Base-by-base conservation (phyloP, 306 rosid species). In the Hippophae tibetana region DNA sequence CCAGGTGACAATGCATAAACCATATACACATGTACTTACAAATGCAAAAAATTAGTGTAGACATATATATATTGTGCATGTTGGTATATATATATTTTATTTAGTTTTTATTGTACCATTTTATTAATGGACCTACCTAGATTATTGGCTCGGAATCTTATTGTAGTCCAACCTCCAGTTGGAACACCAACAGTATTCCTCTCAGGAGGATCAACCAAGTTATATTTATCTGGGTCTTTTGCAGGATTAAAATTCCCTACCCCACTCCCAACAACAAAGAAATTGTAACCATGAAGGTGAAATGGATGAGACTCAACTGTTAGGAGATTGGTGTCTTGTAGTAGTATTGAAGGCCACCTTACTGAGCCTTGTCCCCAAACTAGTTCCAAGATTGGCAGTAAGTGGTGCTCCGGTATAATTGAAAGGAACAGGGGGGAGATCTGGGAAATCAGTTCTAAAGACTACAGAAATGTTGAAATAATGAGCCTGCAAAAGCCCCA, bases 321-420 rank as follows among this genome's bases (percentile, higher is more conserved):
- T 26, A 70, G 58, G 53, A 70, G 58, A 50, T 63, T 63, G 23
- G 74, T 70, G 6, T 63, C 74, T 14, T 70, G 74, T 40, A 70
- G 42, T 69, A 7, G 73, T 60, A 9, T 69, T 69, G 42, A 60
- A 69, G 6, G 68, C 52, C 14, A 69, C 3, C 52, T 61, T 61
- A 47, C 62, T 69, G 38, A 69, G 52, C 62, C 73, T 14, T 8
- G 68, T 69, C 13, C 73, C 68, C 1, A 54, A 38, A 7, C 14
- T 8, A 18, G 68, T 69, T 43, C 62, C 62, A 56, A 69, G 61
- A 43, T 69, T 69, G 52, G 68, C 68, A 10, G 62, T 61, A 49
- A 69, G 61, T 5, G 68, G 68, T 13, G 13, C 68, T 8, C 73
- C 73, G 1, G 68, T 69, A 11, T 61, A 69, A 45, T 69, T 61